These are phyloP conservation scores for Gryganskiella cystojenkinii DNA, from an alignment of 192 early-diverging fungal genomes.

Conservation along the genomic window DNA sequence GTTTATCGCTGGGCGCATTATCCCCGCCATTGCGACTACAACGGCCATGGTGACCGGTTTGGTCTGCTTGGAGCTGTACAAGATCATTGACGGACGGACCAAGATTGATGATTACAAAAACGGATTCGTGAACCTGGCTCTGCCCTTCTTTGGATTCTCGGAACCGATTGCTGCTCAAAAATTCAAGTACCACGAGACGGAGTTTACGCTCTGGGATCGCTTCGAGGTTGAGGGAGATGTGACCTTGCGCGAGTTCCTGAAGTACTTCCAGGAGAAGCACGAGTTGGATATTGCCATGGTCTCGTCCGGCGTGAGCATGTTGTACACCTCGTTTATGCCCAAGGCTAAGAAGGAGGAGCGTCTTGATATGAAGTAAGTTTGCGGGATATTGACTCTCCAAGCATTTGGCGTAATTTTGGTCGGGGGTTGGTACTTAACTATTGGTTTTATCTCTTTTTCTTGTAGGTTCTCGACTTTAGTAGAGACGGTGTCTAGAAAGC, in stretches of 20 bases:
- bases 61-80: slow-evolving; percentile 97
- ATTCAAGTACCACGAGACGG: slow-evolving; percentile 85
- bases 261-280: slow-evolving; percentile 84
- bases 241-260: slow-evolving; percentile 91
- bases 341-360: slow-evolving; percentile 90
- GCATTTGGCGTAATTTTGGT: not conserved
- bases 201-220: slow-evolving; percentile 96
- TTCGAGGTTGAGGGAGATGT: slow-evolving; percentile 88
- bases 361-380: slow-evolving; percentile 75
- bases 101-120: slow-evolving; percentile 99
- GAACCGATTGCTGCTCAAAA: slow-evolving; percentile 95
- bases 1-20: slow-evolving; percentile 92
- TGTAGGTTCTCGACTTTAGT: slow-evolving; percentile 82
- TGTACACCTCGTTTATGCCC: slow-evolving; percentile 90
- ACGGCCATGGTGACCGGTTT: slow-evolving; percentile 97
- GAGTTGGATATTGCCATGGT: slow-evolving; percentile 94
- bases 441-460: not conserved
- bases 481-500: slow-evolving; percentile 86
- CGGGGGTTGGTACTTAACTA: slow-evolving; percentile 2
- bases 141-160: slow-evolving; percentile 99
- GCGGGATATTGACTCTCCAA: slow-evolving; percentile 7
- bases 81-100: slow-evolving; percentile 81
- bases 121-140: slow-evolving; percentile 96
- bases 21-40: slow-evolving; percentile 94
- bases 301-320: slow-evolving; percentile 90